Evolutionary conservation across 176 grass and related monocot species (phyloP).

Genomic region (Puccinellia tenuiflora): DNA sequence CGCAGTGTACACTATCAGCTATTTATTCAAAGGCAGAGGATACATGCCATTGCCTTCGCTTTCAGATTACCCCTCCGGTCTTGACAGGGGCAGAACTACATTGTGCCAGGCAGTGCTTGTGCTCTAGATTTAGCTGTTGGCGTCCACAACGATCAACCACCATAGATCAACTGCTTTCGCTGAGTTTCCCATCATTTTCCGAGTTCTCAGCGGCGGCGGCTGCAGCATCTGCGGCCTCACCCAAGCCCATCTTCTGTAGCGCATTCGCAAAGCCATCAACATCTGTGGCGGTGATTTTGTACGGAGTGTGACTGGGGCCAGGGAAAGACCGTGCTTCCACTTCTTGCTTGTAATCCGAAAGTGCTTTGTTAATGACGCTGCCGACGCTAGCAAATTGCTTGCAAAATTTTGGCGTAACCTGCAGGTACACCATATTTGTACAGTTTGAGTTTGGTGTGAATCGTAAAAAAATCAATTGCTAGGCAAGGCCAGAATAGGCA

Average conservation of each 20-base stretch:
- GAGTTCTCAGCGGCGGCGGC: constrained; percentile 50
- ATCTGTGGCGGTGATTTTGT: constrained; percentile 54
- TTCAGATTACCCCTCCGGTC: not conserved
- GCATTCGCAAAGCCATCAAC: constrained; percentile 58
- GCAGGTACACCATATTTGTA: not conserved
- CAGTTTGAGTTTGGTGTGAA: not conserved
- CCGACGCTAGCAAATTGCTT: constrained; percentile 71
- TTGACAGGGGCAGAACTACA: not conserved
- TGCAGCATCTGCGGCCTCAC: constrained; percentile 65
- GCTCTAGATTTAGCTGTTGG: not conserved
- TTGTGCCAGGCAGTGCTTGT: not conserved
- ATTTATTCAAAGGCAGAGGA: constrained; percentile 8
- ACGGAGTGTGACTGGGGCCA: constrained; percentile 63
- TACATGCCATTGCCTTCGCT: not conserved
- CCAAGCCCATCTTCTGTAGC: constrained; percentile 79
- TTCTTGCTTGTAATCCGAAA: constrained; percentile 75
- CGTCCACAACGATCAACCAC: not conserved
- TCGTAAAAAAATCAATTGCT: not conserved
- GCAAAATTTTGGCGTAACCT: constrained; percentile 97
- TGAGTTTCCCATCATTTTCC: constrained; percentile 19
- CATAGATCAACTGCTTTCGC: constrained; percentile 18
- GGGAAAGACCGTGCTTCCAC: constrained; percentile 67
- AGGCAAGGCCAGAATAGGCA: not conserved
- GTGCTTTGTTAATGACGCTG: constrained; percentile 63
- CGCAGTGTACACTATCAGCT: not conserved